Evolutionary conservation across 208 protist species (phyloP).

Genomic region (Acanthamoeba royreba): DNA sequence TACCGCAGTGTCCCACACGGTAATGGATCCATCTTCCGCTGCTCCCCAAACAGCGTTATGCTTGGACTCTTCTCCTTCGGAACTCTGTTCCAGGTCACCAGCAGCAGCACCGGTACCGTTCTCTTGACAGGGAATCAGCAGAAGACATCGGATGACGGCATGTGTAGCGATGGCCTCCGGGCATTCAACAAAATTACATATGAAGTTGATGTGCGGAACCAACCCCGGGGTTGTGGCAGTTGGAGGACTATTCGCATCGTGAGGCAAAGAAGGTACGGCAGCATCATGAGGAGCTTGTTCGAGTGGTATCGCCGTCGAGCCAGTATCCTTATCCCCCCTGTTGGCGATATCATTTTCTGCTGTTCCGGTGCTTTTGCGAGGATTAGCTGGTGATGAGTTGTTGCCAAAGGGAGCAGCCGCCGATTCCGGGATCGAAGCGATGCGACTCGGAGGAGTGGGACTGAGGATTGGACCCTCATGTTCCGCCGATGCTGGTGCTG

Average conservation of each 20-base stretch:
- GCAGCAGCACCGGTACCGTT: not conserved
- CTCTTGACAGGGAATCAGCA: not conserved
- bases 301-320: too few relatives aligned
- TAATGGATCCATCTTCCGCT: not conserved
- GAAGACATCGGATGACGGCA: not conserved
- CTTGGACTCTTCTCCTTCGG: not conserved
- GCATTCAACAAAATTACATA: not conserved
- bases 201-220: not conserved
- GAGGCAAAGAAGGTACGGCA: too few relatives aligned
- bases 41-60: not conserved
- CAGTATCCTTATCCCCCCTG: not conserved
- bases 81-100: not conserved
- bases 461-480: not conserved
- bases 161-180: not conserved
- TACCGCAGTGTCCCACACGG: not conserved
- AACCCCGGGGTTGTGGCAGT: not conserved
- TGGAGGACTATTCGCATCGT: too few relatives aligned
- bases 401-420: too few relatives aligned
- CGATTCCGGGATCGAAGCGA: too few relatives aligned
- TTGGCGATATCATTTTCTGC: not conserved
- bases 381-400: too few relatives aligned
- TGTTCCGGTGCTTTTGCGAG: not conserved
- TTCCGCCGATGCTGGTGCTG: not conserved
- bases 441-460: too few relatives aligned
- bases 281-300: too few relatives aligned